Conservation (phyloP, 108 stramenopile genomes). For the Skeletonema costatum region DNA sequence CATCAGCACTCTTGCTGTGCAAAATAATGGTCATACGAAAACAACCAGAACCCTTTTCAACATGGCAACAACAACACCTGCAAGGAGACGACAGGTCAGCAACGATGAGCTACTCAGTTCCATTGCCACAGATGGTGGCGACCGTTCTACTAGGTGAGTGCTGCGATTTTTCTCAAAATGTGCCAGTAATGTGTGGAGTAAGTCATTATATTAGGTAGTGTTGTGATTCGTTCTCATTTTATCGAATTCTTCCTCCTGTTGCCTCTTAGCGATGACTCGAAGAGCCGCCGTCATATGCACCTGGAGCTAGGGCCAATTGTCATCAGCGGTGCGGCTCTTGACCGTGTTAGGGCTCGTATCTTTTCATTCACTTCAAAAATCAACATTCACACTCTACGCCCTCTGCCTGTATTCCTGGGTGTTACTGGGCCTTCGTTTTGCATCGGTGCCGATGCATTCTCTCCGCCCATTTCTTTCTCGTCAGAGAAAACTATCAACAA, state of each 20-base stretch:
- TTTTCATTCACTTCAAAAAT: slow-evolving; percentile 53
- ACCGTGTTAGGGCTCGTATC: slow-evolving; percentile 39
- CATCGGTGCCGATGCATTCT: slow-evolving; percentile 79
- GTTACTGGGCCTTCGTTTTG: slow-evolving; percentile 70
- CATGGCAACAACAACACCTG: not conserved
- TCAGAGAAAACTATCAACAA: slow-evolving; percentile 49
- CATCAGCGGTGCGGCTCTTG: slow-evolving; percentile 43
- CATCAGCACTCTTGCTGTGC: no score
- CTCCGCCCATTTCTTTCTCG: slow-evolving; percentile 51
- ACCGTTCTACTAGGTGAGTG: not conserved
- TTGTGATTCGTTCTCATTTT: not conserved
- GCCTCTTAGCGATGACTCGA: slow-evolving; percentile 11
- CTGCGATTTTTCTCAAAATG: not conserved
- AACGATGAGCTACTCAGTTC: not conserved
- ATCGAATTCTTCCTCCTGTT: not conserved
- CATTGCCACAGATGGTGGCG: not conserved
- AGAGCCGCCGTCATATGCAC: slow-evolving; percentile 31
- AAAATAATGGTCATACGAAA: no score
- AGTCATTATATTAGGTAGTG: no score
- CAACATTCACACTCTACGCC: slow-evolving; percentile 75
- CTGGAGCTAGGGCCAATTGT: slow-evolving; percentile 36
- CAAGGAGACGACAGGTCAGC: not conserved
- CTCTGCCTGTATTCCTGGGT: slow-evolving; percentile 73
- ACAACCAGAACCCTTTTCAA: not conserved
- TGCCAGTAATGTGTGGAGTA: not conserved